Base-by-base conservation (phyloP, 192 early-diverging fungal genomes). In the Rhizoclosmatium sp. region DNA sequence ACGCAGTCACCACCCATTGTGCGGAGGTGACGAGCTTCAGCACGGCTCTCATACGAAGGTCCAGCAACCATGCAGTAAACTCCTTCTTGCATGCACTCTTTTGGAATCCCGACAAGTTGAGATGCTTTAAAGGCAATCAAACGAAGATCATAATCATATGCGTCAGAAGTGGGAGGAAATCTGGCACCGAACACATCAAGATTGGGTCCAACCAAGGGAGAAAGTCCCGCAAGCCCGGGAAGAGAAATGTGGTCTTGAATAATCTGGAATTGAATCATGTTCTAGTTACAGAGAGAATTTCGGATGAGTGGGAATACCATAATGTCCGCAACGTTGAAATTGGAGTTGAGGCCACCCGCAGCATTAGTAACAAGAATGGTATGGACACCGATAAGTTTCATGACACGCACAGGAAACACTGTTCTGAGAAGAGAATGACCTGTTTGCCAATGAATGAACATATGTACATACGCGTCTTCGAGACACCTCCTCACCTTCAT, bases 11-110 rank as follows among this genome's bases (percentile, higher is more conserved):
- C 95, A 45, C 94, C 94, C 21, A 93, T 79, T 7, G 44, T 21
- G 5, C 87, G 86, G 73, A 98, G 84, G 75, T 91, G 90, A 47
- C 92, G 74, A 67, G 92, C 90, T 80, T 98, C 96, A 1, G 95
- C 94, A 62, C 93, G 85, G 2, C 94, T 94, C 82, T 98, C 97
- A 76, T 93, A 96, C n/a, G 88, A 90, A n/a, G 96, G 96, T 0
- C 96, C 96, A n/a, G 93, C 84, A 4, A 96, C 93, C 79, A 93
- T 93, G 76, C 83, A 85, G 77, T 95, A 96, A 7, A 93, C 85
- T 68, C 94, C 95, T 82, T 97, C 95, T 46, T 92, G 87, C 79
- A 96, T 84, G 62, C 85, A 40, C n/a, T 84, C 82, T 19, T 78
- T 65, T 9, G 84, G 77, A 12, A 89, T 78, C 19, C 86, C 85